Percentiles rank a stretch among this genome's conserved stretches.
These are phyloP conservation scores for Saksenaea oblongispora DNA, from an alignment of 371 early-diverging fungal genomes.

Conservation along the genomic window DNA sequence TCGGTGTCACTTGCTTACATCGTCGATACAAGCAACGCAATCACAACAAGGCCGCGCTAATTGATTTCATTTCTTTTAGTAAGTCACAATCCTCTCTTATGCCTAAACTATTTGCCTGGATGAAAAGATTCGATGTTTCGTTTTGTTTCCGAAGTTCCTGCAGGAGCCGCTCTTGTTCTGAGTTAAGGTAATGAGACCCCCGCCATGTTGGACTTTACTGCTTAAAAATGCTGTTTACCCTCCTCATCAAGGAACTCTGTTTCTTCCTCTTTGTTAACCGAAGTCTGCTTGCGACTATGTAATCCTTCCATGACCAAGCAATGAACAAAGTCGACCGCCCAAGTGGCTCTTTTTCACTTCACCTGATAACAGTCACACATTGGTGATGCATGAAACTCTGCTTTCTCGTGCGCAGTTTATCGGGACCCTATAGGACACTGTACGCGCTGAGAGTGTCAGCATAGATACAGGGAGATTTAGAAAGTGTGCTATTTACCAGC, in stretches of 20 bases:
- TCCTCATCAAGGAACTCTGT: slow-evolving; percentile 39
- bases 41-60: slow-evolving; percentile 27
- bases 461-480: too few relatives aligned
- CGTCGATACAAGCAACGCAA: slow-evolving; percentile 21
- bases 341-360: neutral
- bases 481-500: too few relatives aligned
- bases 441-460: too few relatives aligned
- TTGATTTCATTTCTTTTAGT: neutral
- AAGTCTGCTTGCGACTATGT: neutral
- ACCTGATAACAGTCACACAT: neutral
- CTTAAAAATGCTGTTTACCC: slow-evolving; percentile 15
- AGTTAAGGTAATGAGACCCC: neutral
- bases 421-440: too few relatives aligned
- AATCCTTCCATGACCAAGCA: slow-evolving; percentile 1
- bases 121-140: slow-evolving; percentile 30
- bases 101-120: slow-evolving; percentile 19
- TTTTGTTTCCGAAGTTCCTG: slow-evolving; percentile 35
- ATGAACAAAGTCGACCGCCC: neutral
- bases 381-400: too few relatives aligned
- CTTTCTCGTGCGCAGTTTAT: too few relatives aligned
- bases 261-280: slow-evolving; percentile 24
- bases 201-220: neutral
- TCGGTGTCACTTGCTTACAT: slow-evolving; percentile 19
- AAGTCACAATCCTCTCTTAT: neutral
- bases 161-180: slow-evolving; percentile 39